Conservation (phyloP, 345 rosid species). For the Syzygium jambos region DNA sequence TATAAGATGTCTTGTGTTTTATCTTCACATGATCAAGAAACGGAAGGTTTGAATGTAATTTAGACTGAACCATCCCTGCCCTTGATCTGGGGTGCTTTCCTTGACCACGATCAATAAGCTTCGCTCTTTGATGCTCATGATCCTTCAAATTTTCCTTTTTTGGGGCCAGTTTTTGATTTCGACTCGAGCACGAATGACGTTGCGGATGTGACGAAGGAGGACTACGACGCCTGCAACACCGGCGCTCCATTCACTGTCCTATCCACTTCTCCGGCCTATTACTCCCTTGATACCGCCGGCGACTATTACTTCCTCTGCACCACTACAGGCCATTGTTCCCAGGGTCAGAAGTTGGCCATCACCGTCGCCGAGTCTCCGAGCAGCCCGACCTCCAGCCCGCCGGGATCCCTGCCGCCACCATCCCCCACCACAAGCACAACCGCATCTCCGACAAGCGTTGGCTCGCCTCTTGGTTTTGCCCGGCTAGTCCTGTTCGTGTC, state of each 20-base stretch:
- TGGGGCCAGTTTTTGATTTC: slow-evolving; percentile 25
- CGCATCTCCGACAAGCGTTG: neutral
- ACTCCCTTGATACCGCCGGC: slow-evolving; percentile 29
- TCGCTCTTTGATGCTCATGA: neutral
- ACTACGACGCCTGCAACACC: slow-evolving; percentile 24
- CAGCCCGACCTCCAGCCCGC: neutral
- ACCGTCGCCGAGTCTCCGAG: neutral
- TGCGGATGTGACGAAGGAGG: slow-evolving; percentile 19
- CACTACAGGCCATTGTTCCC: slow-evolving; percentile 20
- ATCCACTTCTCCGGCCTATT: slow-evolving; percentile 15
- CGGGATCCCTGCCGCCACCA: neutral
- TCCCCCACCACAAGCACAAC: neutral
- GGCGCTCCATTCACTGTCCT: slow-evolving; percentile 1
- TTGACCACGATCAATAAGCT: neutral
- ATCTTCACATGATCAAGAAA: neutral
- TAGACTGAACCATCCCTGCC: neutral
- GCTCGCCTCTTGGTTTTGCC: neutral
- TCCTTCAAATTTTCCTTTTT: neutral
- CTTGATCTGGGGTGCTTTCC: neutral
- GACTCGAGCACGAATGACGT: slow-evolving; percentile 21
- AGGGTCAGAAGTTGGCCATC: slow-evolving; percentile 23
- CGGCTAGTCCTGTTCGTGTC: neutral
- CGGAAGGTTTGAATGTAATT: neutral
- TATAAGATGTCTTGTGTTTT: too few species aligned
- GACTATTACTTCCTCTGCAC: slow-evolving; percentile 26